A percentile compares a stretch with the other conserved stretches of the same genome.
phyloP scores from a whole-genome alignment of 2,329 filamentous ascomycete species.

The Teratosphaeria nubilosa region DNA sequence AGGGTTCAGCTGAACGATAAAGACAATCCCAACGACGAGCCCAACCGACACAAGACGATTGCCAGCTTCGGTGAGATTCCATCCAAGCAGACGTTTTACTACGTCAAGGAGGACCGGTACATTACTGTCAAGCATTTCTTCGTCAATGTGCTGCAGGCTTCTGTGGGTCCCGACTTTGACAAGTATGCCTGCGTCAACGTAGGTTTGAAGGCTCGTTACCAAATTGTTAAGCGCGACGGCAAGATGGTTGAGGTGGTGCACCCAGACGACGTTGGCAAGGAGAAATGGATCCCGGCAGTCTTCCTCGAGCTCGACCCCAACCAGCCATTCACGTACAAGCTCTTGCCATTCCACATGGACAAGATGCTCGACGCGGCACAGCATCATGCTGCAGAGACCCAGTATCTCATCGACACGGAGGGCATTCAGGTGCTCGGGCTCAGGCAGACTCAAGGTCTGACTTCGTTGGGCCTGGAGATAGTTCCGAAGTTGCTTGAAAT shows the following conservation, averaged over 20 bases:
- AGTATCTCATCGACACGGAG: not conserved
- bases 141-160: not conserved
- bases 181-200: slow-evolving; percentile 1
- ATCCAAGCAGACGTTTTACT: not conserved
- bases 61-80: not conserved
- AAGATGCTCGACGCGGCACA: not conserved
- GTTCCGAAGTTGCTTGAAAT: not conserved
- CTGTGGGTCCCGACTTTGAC: not conserved
- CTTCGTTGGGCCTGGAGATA: not conserved
- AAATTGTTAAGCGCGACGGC: not conserved
- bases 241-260: not conserved
- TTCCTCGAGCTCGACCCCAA: slow-evolving; percentile 1
- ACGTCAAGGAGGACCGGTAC: not conserved
- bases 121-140: slow-evolving; percentile 1
- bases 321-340: slow-evolving; percentile 1
- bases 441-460: not conserved
- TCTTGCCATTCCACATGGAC: slow-evolving; percentile 1
- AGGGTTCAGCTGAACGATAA: not conserved
- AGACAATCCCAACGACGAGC: not conserved
- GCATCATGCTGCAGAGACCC: not conserved
- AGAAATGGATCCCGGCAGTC: slow-evolving; percentile 1
- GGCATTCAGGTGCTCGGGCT: not conserved
- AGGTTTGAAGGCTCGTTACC: not conserved
- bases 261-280: not conserved
- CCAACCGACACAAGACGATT: slow-evolving; percentile 3